phyloP scores from a whole-genome alignment of 208 protist genomes.

The Acanthamoeba castellanii region DNA sequence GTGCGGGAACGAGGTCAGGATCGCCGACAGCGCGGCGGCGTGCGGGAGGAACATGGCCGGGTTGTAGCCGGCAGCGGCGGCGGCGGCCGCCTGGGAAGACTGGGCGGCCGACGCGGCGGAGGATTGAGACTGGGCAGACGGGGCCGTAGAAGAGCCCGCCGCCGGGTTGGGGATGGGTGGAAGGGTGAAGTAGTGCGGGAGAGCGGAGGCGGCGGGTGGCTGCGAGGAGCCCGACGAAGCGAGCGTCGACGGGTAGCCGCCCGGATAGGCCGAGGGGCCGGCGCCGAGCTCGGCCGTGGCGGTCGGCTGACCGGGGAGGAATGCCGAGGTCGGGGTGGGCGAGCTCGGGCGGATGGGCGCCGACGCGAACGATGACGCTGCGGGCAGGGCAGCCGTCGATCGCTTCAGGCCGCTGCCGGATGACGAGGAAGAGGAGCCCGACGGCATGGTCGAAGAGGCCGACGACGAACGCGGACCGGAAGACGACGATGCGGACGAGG shows the following conservation, averaged over 20 bases:
- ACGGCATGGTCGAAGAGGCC: background rate
- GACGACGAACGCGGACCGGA: background rate
- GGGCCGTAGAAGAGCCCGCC: background rate
- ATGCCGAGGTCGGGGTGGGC: constrained; percentile 14
- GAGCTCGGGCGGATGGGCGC: background rate
- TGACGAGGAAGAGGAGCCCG: background rate
- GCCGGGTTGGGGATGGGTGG: background rate
- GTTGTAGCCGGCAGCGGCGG: background rate
- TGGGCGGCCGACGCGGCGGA: background rate
- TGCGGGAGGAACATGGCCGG: background rate
- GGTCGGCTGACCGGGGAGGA: background rate
- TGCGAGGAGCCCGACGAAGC: background rate
- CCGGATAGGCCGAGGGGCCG: background rate
- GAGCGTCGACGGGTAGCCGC: background rate
- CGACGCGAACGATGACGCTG: background rate
- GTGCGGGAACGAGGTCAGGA: constrained; percentile 1
- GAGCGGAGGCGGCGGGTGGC: background rate
- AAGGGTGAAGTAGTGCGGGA: background rate
- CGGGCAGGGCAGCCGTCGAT: background rate
- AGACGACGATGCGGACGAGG: background rate
- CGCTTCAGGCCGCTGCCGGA: background rate
- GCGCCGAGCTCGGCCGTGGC: background rate
- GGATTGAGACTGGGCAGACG: background rate
- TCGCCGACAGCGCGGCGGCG: background rate
- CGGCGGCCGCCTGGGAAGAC: background rate